phyloP scores from a whole-genome alignment of 2,329 filamentous ascomycete species.

The Alternaria alternata region DNA sequence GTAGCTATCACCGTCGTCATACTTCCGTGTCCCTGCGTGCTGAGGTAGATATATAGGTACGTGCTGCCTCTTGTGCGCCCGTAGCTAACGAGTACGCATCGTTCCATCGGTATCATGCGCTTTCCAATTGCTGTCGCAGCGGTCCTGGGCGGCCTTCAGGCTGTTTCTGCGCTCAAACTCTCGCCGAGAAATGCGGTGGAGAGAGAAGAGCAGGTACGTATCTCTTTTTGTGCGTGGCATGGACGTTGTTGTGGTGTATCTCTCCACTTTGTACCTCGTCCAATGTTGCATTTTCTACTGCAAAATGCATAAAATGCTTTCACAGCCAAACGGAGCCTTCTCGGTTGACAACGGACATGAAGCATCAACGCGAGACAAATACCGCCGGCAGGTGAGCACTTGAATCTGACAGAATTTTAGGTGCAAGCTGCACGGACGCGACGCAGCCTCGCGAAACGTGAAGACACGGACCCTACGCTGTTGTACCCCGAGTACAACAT shows the following conservation, averaged over 20 bases:
- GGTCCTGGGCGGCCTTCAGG: constrained; percentile 37
- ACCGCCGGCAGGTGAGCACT: background rate
- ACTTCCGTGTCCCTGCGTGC: background rate
- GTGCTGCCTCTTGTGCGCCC: background rate
- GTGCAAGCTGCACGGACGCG: constrained; percentile 23
- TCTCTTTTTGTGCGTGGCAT: background rate
- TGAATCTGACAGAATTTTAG: constrained; percentile 20
- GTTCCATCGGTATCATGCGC: constrained; percentile 29
- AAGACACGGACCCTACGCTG: constrained; percentile 42
- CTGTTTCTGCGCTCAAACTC: constrained; percentile 29
- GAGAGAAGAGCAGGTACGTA: constrained; percentile 34
- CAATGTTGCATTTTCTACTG: background rate
- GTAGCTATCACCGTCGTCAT: constrained; percentile 9
- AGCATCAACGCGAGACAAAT: background rate
- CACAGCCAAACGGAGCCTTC: background rate
- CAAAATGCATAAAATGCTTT: background rate
- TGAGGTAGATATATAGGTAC: constrained; percentile 14
- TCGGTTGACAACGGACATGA: background rate
- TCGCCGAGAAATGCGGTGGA: constrained; percentile 28
- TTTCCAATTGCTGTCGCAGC: constrained; percentile 31
- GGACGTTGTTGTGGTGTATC: background rate
- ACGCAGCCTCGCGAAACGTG: constrained; percentile 38
- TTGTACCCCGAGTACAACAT: constrained; percentile 62
- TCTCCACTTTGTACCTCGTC: background rate
- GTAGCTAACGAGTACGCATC: constrained; percentile 7